Percentiles rank a stretch among this genome's conserved stretches.
These are phyloP conservation scores for Fusarium concolor DNA, from an alignment of 2,329 filamentous ascomycete genomes.

Conservation along the genomic window DNA sequence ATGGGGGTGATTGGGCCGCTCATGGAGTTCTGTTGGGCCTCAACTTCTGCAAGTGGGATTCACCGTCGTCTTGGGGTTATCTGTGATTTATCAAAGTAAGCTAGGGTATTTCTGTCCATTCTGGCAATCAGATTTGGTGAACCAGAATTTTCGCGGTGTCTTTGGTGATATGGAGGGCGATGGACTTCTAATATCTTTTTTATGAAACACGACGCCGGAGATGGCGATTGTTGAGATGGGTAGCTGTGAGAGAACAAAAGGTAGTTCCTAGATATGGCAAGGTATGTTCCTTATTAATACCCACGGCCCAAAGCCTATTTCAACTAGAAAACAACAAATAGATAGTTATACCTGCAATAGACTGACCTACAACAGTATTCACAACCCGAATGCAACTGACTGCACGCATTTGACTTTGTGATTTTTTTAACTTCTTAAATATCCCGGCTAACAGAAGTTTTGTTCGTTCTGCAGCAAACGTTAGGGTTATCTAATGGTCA, in stretches of 20 bases:
- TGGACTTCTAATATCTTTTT: not conserved
- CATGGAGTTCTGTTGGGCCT: not conserved
- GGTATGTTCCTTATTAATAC: not conserved
- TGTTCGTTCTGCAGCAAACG: not conserved
- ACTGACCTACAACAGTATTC: too few relatives aligned
- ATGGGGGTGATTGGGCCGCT: not conserved
- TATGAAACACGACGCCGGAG: not conserved
- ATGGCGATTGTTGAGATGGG: not conserved
- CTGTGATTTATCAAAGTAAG: not conserved
- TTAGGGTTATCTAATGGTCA: not conserved
- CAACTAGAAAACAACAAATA: too few relatives aligned
- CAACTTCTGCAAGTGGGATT: not conserved
- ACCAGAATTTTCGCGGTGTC: not conserved
- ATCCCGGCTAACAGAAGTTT: too few relatives aligned
- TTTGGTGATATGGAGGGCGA: not conserved
- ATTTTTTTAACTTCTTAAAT: too few relatives aligned
- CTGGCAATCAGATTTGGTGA: not conserved
- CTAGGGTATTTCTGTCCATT: not conserved
- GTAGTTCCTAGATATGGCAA: not conserved
- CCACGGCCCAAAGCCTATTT: too few relatives aligned
- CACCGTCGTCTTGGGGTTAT: not conserved
- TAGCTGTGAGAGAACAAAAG: not conserved
- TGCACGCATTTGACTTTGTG: too few relatives aligned
- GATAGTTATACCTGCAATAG: too few relatives aligned
- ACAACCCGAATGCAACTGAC: too few relatives aligned